Conservation (phyloP, 2,329 filamentous ascomycete species). For the Nothophaeocryptopus gaeumannii region DNA sequence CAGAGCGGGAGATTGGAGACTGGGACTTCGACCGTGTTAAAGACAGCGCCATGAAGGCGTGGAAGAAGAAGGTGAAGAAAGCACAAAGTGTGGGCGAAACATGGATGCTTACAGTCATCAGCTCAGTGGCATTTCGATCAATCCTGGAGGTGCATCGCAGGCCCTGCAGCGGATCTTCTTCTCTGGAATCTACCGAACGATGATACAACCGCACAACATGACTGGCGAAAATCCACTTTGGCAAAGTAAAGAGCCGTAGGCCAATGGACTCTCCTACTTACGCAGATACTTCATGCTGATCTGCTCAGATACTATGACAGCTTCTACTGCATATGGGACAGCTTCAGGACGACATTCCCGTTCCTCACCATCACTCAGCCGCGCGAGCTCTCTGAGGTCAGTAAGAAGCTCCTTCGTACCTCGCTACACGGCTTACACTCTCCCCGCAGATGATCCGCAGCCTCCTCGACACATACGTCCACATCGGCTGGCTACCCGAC, state of each 20-base stretch:
- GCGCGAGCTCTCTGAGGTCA: slow-evolving; percentile 45
- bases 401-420: no score
- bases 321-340: slow-evolving; percentile 65
- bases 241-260: slow-evolving; percentile 55
- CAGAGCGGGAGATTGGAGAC: slow-evolving; percentile 65
- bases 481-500: slow-evolving; percentile 69
- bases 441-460: slow-evolving; percentile 58
- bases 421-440: no score
- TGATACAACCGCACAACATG: slow-evolving; percentile 64
- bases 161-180: slow-evolving; percentile 56
- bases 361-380: slow-evolving; percentile 65
- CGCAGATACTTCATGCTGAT: no score
- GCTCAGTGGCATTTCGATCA: slow-evolving; percentile 36
- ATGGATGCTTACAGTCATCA: slow-evolving; percentile 18
- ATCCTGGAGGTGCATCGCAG: slow-evolving; percentile 44
- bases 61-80: slow-evolving; percentile 26
- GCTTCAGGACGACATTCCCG: slow-evolving; percentile 61
- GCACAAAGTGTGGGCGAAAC: no score
- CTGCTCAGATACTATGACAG: slow-evolving; percentile 50
- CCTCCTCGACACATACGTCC: slow-evolving; percentile 64
- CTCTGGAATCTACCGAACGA: slow-evolving; percentile 66
- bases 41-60: slow-evolving; percentile 36
- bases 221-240: slow-evolving; percentile 68
- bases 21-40: slow-evolving; percentile 59
- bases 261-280: no score